Evolutionary conservation across 2,329 filamentous ascomycete species (phyloP).

Genomic region (Talaromyces sp.): DNA sequence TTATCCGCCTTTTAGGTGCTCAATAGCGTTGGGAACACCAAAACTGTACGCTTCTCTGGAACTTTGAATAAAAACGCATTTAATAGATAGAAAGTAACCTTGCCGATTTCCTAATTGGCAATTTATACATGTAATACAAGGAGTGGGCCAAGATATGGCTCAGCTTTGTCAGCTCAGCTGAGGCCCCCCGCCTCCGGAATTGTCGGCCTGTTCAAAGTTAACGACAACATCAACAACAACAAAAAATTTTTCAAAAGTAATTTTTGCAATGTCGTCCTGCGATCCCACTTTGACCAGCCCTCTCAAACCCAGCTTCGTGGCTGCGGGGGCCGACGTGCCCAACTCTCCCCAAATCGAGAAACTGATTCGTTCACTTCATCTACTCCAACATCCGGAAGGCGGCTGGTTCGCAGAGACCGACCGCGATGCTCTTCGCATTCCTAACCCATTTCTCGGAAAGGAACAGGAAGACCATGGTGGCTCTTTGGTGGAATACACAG

Average conservation of each 20-base stretch:
- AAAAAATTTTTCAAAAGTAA: not conserved
- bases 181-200: no score
- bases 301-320: constrained; percentile 21
- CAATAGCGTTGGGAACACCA: no score
- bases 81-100: no score
- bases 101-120: no score
- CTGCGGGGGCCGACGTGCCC: constrained; percentile 6
- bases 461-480: constrained; percentile 19
- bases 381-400: constrained; percentile 51
- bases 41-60: no score
- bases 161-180: no score
- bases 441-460: constrained; percentile 46
- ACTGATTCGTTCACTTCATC: not conserved
- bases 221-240: not conserved
- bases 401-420: constrained; percentile 62
- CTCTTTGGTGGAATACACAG: constrained; percentile 25
- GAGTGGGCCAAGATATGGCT: no score
- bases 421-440: constrained; percentile 45
- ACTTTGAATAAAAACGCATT: no score
- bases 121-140: no score
- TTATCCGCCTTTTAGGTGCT: no score
- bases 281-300: not conserved
- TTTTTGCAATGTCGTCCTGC: not conserved
- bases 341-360: not conserved
- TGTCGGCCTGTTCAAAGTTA: no score